Evolutionary conservation across 306 rosid genomes (phyloP).

Genomic region (Cicer cuneatum): DNA sequence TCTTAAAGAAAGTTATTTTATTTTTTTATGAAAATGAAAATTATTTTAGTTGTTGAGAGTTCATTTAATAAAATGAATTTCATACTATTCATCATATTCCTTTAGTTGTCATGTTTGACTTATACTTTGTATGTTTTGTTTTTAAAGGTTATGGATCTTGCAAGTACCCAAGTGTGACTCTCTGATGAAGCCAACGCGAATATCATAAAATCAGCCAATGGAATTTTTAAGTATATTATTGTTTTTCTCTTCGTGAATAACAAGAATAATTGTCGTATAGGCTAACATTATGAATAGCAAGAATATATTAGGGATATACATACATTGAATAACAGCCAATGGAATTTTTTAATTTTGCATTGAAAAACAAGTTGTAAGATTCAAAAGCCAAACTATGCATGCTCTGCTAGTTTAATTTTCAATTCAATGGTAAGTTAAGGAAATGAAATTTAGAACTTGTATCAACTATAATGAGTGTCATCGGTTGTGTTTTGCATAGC

Average conservation of each 20-base stretch:
- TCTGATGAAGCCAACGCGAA: constrained; percentile 44
- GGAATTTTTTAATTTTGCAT: too few species aligned
- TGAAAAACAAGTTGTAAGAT: too few species aligned
- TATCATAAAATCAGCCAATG: background rate
- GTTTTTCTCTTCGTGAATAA: background rate
- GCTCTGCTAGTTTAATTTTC: too few species aligned
- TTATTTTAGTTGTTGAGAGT: too few species aligned
- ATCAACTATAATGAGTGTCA: too few species aligned
- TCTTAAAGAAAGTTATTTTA: too few species aligned
- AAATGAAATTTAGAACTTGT: too few species aligned
- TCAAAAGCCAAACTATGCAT: too few species aligned
- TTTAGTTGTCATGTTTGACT: background rate
- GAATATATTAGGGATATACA: background rate
- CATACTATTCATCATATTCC: background rate
- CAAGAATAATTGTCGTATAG: background rate
- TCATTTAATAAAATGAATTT: background rate
- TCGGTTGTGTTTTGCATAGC: too few species aligned
- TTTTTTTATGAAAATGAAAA: too few species aligned
- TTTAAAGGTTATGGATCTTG: constrained; percentile 78
- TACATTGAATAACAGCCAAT: background rate
- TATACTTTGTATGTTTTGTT: background rate
- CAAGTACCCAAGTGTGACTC: constrained; percentile 71
- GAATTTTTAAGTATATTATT: constrained; percentile 11
- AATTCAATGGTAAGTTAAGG: too few species aligned
- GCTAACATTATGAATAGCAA: background rate